phyloP scores from a whole-genome alignment of 768 basidiomycete genomes.

The Rhizopogon vulgaris region DNA sequence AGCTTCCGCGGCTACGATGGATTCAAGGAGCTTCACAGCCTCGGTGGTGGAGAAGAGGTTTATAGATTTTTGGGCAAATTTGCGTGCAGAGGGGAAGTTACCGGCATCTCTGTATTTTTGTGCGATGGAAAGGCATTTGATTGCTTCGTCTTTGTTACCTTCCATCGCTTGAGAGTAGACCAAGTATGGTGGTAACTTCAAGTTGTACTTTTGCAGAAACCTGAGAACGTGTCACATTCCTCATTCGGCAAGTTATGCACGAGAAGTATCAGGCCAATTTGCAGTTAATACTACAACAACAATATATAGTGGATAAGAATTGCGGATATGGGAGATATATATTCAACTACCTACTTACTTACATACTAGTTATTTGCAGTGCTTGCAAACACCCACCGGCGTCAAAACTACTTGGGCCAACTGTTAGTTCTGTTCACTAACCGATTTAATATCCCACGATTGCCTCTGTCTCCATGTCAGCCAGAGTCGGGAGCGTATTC shows the following conservation, averaged over 20 bases:
- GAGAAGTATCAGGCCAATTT: too few relatives aligned
- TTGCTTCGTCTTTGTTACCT: constrained; percentile 87
- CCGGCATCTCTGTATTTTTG: constrained; percentile 65
- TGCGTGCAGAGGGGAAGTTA: constrained; percentile 73
- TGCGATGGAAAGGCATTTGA: constrained; percentile 76
- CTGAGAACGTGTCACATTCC: not conserved
- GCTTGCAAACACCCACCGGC: too few relatives aligned
- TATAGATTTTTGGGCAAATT: constrained; percentile 87
- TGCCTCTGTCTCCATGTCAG: too few relatives aligned
- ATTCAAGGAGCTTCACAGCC: constrained; percentile 58
- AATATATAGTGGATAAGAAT: too few relatives aligned
- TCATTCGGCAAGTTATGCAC: not conserved
- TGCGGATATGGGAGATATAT: too few relatives aligned
- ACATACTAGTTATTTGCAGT: too few relatives aligned
- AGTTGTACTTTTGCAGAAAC: not conserved
- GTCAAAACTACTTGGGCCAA: too few relatives aligned
- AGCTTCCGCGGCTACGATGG: constrained; percentile 53
- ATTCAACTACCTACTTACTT: too few relatives aligned
- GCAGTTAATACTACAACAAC: too few relatives aligned
- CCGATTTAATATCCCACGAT: too few relatives aligned
- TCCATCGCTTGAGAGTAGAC: constrained; percentile 44
- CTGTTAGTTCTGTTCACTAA: too few relatives aligned
- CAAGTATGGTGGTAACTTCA: constrained; percentile 1
- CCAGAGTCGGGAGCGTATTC: too few relatives aligned
- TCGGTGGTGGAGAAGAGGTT: constrained; percentile 75